These are phyloP conservation scores for Fonsecaea pedrosoi DNA, from an alignment of 2,329 filamentous ascomycete genomes.

Conservation along the genomic window DNA sequence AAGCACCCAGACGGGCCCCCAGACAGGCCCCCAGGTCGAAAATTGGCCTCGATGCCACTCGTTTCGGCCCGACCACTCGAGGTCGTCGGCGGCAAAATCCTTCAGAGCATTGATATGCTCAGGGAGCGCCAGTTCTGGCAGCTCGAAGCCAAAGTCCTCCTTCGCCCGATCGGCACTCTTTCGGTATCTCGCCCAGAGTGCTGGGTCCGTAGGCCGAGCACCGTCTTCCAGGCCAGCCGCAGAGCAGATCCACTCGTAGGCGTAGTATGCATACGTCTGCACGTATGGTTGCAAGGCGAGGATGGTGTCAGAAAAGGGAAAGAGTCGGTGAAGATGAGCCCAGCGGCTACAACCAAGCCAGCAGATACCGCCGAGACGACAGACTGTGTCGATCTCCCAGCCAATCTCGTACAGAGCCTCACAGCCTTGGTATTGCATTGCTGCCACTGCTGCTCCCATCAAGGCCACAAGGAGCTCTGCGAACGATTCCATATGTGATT, in stretches of 20 bases:
- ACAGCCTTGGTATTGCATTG: constrained; percentile 12
- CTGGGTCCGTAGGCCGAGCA: constrained; percentile 14
- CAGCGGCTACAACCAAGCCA: constrained; percentile 24
- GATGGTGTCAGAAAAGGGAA: constrained; percentile 21
- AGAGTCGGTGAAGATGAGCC: constrained; percentile 26
- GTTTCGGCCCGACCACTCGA: not conserved
- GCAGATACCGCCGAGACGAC: constrained; percentile 19
- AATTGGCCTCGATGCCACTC: constrained; percentile 4
- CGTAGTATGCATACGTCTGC: constrained; percentile 24
- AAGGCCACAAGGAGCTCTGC: constrained; percentile 15
- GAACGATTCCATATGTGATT: constrained; percentile 29
- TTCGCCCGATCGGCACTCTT: not conserved
- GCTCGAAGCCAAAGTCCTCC: constrained; percentile 23
- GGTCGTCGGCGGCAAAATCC: constrained; percentile 16
- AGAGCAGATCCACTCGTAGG: constrained; percentile 24
- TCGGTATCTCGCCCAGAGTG: constrained; percentile 14
- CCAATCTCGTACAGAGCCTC: not conserved
- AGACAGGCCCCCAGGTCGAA: constrained; percentile 17
- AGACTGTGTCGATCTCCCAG: constrained; percentile 14
- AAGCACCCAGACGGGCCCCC: constrained; percentile 23
- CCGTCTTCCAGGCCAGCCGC: not conserved
- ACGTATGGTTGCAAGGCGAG: constrained; percentile 17
- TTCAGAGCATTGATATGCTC: constrained; percentile 21
- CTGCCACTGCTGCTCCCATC: constrained; percentile 22
- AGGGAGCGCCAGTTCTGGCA: constrained; percentile 12